Evolutionary conservation across 345 rosid species (phyloP), one percentile per base, ranked within the genome.

Genomic region (Passiflora organensis): DNA sequence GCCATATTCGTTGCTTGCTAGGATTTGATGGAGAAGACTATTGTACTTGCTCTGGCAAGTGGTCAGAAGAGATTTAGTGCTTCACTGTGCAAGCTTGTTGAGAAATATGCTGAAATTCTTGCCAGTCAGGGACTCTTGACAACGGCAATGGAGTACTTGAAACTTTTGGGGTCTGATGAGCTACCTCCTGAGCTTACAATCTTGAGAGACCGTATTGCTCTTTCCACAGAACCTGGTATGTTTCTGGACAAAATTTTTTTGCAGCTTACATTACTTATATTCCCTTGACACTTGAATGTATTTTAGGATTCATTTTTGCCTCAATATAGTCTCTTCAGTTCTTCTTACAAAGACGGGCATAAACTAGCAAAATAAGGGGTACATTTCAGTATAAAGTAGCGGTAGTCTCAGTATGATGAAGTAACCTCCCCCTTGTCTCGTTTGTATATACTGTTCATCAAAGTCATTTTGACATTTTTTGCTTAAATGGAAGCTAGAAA

Each of bases 21-120:
- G 99, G 99, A 94, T 71, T 78, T 94, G 72, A 94, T 89, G 99
- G 99, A 94, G 77, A 94, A 94, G 80, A 94, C 99, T 43, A 89
- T 89, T 38, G 97, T 85, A 47, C 84, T 94, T 74, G 93, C 93
- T 60, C 76, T 94, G 80, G 99, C 97, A 58, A 85, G 85, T 52
- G 96, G 96, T 18, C 89, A 94, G 76, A 89, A 83, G 78, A 80
- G 65, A 67, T 89, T 94, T 65, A 87, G 97, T 63, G 80, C 93
- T 68, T 80, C 97, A 54, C 71, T 94, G 19, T 94, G 89, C 81
- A 89, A 85, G 74, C 91, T 94, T 59, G 95, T 94, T 71, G 99
- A 89, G 83, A 87, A 84, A 53, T 89, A 94, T 78, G 91, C 96
- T 24, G 99, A 94, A 72, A 89, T 89, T 69, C 78, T 94, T 74